Conservation (phyloP, 2,329 filamentous ascomycete genomes). For the Penicillium sp. region DNA sequence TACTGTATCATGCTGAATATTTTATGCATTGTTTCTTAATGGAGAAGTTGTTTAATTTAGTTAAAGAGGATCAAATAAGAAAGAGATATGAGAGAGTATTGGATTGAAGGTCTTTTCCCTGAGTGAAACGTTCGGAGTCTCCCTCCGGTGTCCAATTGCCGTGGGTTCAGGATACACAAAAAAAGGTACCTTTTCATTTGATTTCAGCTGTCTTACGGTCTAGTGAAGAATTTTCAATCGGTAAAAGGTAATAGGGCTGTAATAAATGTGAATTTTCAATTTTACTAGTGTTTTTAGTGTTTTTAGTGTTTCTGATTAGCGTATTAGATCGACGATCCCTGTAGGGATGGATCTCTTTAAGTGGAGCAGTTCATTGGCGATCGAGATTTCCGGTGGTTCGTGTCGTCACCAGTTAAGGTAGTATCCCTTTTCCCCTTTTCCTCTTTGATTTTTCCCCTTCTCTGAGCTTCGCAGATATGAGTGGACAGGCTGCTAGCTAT, state of each 20-base stretch:
- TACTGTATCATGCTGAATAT: neutral
- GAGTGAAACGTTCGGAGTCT: no score
- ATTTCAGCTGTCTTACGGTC: no score
- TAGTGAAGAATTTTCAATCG: no score
- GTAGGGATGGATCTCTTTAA: neutral
- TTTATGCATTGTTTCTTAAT: neutral
- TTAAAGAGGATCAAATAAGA: no score
- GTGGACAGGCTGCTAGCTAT: conserved; percentile 39
- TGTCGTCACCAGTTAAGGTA: neutral
- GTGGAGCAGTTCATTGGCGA: neutral
- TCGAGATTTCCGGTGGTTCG: neutral
- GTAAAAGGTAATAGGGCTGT: no score
- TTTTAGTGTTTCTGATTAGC: neutral
- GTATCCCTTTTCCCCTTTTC: neutral
- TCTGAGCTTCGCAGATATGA: conserved; percentile 24
- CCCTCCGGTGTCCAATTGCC: no score
- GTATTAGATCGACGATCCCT: neutral
- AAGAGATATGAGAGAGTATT: no score
- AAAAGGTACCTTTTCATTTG: no score
- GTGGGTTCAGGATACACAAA: no score
- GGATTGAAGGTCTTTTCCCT: no score
- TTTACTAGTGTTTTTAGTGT: neutral
- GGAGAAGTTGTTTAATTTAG: neutral
- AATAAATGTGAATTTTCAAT: no score
- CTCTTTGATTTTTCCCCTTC: neutral